Base-by-base conservation (phyloP, 805 yeast genomes). In the Zygosaccharomyces bisporus region DNA sequence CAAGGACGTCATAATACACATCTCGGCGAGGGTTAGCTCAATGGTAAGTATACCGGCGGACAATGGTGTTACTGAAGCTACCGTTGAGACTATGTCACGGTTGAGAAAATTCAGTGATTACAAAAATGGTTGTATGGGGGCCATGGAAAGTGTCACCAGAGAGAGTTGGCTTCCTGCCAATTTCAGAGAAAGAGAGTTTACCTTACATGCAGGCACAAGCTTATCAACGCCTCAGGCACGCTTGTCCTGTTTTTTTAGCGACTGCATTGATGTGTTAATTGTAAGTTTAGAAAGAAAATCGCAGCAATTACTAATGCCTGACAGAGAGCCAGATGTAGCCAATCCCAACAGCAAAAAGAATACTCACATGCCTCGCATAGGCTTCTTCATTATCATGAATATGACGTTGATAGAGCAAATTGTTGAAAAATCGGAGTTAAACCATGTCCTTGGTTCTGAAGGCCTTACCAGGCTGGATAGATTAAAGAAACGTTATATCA, bases 371-470 rank as follows among this genome's bases (percentile, higher is more conserved):
- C 70, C 68, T 43, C 60, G 70, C 19, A 60, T 85, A 48, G 96
- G 96, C 1, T 79, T 78, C 51, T 76, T 83, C 62, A 67, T 88
- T 29, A 71, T 87, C 18, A 82, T 83, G 43, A 86, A 87, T 57
- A 66, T 85, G 40, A 77, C 83, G 33, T 72, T 86, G 52, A 75
- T 86, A n/a, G 95, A 87, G 54, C 83, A 84, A 46, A 76, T 84
- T 39, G 70, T 83, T 4, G 79, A 79, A 46, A 74, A 83, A 46
- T 74, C 85, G 23, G 76, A 76, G 32, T 54, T 86, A 14, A 71
- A 70, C 46, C 70, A 67, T 32, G 70, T 82, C 9, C 62, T 88
- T 34, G 86, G 86, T 0, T 27, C 44, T 2, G 56, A 55, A 19
- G 95, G 95, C 0, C 63, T 70, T 13, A 80, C 76, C 39, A 69